Percentiles rank a stretch among this genome's conserved stretches.
phyloP scores from a whole-genome alignment of 108 stramenopile species.

The Stephanodiscus minutulus region DNA sequence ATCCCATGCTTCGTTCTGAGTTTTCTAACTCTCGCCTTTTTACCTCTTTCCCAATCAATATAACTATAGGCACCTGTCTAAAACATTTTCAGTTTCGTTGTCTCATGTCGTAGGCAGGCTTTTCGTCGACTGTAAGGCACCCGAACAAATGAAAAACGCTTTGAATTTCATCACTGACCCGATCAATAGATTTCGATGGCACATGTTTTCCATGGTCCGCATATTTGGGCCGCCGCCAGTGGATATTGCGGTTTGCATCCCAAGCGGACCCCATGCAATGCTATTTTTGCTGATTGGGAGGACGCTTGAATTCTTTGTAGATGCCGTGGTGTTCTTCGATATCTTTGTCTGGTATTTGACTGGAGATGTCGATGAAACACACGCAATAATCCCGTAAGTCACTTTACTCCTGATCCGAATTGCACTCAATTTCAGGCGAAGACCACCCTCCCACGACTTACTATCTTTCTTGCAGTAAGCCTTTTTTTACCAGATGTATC shows the following conservation, averaged over 20 bases:
- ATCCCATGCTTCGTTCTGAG: not conserved
- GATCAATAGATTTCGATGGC: constrained; percentile 36
- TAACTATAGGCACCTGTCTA: constrained; percentile 43
- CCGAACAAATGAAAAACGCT: constrained; percentile 35
- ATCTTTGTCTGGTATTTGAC: constrained; percentile 76
- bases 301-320: constrained; percentile 56
- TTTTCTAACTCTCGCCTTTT: not conserved
- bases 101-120: constrained; percentile 43
- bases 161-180: constrained; percentile 43
- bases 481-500: constrained; percentile 64
- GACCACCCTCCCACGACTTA: not conserved
- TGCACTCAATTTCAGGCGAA: not conserved
- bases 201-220: constrained; percentile 32
- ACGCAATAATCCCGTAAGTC: constrained; percentile 45
- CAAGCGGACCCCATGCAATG: constrained; percentile 56
- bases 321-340: constrained; percentile 62
- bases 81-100: constrained; percentile 45
- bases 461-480: constrained; percentile 29
- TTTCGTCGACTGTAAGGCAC: constrained; percentile 43
- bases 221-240: constrained; percentile 42
- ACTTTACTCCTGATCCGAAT: not conserved
- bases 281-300: constrained; percentile 47
- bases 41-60: not conserved
- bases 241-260: constrained; percentile 50
- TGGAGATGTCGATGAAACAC: constrained; percentile 65